Evolutionary conservation across 163 green algal genomes (phyloP), one percentile per base, ranked within the genome.

Genomic region (Scenedesmus sp.): DNA sequence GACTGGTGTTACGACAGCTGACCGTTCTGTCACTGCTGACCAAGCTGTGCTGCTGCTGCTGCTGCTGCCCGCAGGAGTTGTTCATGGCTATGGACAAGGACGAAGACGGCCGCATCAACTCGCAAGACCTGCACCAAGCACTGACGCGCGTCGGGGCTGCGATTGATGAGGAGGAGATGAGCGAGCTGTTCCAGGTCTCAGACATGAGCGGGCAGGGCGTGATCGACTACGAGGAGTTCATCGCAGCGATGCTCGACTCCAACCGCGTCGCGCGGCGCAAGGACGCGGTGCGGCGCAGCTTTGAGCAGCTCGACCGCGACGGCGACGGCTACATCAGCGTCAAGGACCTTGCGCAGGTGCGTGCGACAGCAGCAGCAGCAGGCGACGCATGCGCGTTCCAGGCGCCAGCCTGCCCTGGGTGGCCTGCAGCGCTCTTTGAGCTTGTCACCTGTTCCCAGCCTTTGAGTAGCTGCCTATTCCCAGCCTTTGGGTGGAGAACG

Each of bases 161-260:
- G n/a, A 95, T 96, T 33, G 92, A 94, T 35, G 93, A 95, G 76
- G 90, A 59, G 35, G 95, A 98, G 92, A 93, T 99, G 88, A 87
- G 96, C 86, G 89, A 92, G 35, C 94, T 99, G 79, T 93, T 99
- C 87, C 73, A 94, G n/a, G 93, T 94, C 9, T 96, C 97, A 10
- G 98, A 99, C 94, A 94, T 99, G 20, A 97, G 99, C 86, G 96
- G 95, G 70, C 98, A 93, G 81, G 98, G 98, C 78, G 96, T 95
- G 82, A 98, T 99, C 79, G 98, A 99, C 89, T 99, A 99, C 89
- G 96, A 99, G 86, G 97, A 99, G 95, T 99, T 99, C 92, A 93
- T 99, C 37, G 98, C 98, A 1, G 98, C 98, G 83, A 99, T 98
- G 85, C 94, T 99, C 35, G 95, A 97, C 92, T 94, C 73, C 49